A percentile compares a stretch with the other conserved stretches of the same genome.
Conservation (phyloP, 169 alveolate genomes). For the Plasmodium fragile region DNA sequence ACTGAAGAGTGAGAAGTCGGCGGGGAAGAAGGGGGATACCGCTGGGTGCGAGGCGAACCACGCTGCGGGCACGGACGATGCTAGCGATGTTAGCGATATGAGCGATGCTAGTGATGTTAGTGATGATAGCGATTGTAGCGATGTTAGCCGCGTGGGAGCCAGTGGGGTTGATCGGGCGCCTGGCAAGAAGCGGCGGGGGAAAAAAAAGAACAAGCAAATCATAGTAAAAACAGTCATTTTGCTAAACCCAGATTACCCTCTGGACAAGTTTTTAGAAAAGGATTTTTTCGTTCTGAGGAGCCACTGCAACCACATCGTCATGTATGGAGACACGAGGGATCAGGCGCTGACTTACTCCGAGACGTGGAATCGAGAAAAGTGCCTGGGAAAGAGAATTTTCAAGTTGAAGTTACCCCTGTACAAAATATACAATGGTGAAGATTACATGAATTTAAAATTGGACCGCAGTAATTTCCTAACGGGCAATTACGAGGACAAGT, state of each 20-base stretch:
- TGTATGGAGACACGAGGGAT: constrained; percentile 90
- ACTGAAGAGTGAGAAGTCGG: constrained; percentile 18
- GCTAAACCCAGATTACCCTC: constrained; percentile 87
- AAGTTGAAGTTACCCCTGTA: constrained; percentile 77
- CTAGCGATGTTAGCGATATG: too few relatives aligned
- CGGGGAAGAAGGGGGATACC: background rate
- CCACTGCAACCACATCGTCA: constrained; percentile 89
- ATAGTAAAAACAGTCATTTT: constrained; percentile 86
- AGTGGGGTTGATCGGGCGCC: background rate
- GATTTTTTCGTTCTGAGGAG: constrained; percentile 87
- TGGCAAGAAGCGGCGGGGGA: background rate
- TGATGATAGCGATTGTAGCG: background rate
- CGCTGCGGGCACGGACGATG: background rate
- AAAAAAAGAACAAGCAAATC: constrained; percentile 58
- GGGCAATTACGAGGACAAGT: constrained; percentile 33
- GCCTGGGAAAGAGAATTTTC: constrained; percentile 84
- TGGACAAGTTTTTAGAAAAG: constrained; percentile 85
- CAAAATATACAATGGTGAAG: constrained; percentile 63
- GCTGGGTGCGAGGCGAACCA: background rate
- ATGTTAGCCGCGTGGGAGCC: background rate
- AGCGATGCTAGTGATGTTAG: background rate
- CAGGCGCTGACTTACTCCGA: constrained; percentile 83
- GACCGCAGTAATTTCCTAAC: constrained; percentile 15
- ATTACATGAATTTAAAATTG: constrained; percentile 38
- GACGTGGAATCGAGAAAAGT: constrained; percentile 81